phyloP scores from a whole-genome alignment of 495 filamentous ascomycete genomes.

The Rhypophila decipiens region DNA sequence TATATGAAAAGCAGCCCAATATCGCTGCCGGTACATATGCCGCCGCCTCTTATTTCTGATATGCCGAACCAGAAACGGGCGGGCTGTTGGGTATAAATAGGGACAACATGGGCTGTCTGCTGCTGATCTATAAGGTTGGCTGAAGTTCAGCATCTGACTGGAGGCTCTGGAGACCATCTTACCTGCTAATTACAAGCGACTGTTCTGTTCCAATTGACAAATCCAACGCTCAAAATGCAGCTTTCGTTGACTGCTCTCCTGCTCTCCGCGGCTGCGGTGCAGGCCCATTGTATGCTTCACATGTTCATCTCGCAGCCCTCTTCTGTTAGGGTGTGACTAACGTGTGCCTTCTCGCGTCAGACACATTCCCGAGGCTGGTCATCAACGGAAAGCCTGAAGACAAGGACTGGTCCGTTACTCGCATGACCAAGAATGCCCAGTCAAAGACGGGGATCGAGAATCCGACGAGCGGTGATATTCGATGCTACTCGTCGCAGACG shows the following conservation, averaged over 20 bases:
- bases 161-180: no score
- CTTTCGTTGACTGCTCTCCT: slow-evolving; percentile 17
- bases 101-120: no score
- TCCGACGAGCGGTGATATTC: slow-evolving; percentile 36
- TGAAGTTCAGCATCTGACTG: no score
- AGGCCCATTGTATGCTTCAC: slow-evolving; percentile 27
- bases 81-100: no score
- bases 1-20: no score
- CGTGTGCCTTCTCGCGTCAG: slow-evolving; percentile 12
- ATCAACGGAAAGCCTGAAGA: slow-evolving; percentile 33
- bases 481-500: slow-evolving; percentile 38
- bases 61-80: no score
- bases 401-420: slow-evolving; percentile 36
- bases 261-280: slow-evolving; percentile 20
- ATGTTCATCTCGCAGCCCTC: background rate
- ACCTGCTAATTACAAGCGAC: no score
- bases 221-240: slow-evolving; percentile 25
- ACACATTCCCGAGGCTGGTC: slow-evolving; percentile 35
- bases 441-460: slow-evolving; percentile 34
- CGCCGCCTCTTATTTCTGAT: no score
- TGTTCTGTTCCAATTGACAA: no score
- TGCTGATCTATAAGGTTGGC: no score
- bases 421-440: slow-evolving; percentile 34
- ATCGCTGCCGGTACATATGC: background rate
- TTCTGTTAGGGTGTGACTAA: background rate